Percentiles rank a stretch among this genome's conserved stretches.
phyloP scores from a whole-genome alignment of 2,329 filamentous ascomycete species.

The Xylaria sp. region DNA sequence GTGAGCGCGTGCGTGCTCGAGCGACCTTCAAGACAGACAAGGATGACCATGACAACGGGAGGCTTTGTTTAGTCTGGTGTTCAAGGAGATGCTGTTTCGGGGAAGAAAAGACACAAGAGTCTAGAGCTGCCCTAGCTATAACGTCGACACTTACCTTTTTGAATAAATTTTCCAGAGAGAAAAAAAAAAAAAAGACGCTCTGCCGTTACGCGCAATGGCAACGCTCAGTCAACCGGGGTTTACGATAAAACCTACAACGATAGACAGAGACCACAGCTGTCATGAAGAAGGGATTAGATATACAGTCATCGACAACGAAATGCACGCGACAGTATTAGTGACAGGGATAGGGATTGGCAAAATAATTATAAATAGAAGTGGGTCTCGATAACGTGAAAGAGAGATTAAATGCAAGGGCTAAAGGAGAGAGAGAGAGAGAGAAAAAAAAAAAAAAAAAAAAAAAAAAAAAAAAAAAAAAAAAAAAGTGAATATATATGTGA shows the following conservation, averaged over 20 bases:
- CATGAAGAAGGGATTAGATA: slow-evolving; percentile 32
- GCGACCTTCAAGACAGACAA: slow-evolving; percentile 33
- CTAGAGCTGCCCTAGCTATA: not conserved
- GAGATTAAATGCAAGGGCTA: slow-evolving; percentile 36
- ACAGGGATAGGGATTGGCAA: slow-evolving; percentile 36
- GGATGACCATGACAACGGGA: slow-evolving; percentile 31
- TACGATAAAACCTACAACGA: slow-evolving; percentile 21
- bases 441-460: too few relatives aligned
- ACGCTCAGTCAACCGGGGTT: slow-evolving; percentile 13
- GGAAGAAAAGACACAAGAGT: slow-evolving; percentile 2
- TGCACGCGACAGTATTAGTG: slow-evolving; percentile 27
- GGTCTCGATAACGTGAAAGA: slow-evolving; percentile 44
- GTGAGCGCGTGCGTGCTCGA: not conserved
- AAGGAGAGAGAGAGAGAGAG: too few relatives aligned
- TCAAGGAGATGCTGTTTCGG: slow-evolving; percentile 6
- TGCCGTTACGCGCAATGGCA: slow-evolving; percentile 4
- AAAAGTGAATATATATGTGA: too few relatives aligned
- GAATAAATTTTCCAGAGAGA: not conserved
- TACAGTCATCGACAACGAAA: slow-evolving; percentile 19
- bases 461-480: too few relatives aligned
- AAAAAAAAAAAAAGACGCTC: not conserved
- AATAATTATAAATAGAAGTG: slow-evolving; percentile 49
- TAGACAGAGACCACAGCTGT: slow-evolving; percentile 16
- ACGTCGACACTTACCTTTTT: slow-evolving; percentile 24
- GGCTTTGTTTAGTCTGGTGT: slow-evolving; percentile 22